These are phyloP conservation scores for Solanum chilense DNA, from an alignment of 257 asterid species.

Conservation along the genomic window DNA sequence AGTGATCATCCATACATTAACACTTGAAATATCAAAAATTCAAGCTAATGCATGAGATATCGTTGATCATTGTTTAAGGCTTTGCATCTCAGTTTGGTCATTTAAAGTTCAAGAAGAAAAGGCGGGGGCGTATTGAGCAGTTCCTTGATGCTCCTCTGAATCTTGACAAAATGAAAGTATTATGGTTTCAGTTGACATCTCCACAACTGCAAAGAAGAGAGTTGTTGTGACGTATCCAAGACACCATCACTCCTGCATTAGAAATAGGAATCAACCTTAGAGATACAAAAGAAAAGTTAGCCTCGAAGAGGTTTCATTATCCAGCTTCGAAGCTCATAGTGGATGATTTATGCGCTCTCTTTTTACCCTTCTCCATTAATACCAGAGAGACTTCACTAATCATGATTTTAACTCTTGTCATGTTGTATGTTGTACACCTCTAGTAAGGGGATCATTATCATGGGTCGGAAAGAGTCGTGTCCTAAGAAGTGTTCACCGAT, in stretches of 20 bases:
- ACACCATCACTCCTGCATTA: slow-evolving; percentile 76
- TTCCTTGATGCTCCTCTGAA: slow-evolving; percentile 95
- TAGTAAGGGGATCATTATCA: background rate
- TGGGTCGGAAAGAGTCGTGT: background rate
- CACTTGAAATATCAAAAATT: background rate
- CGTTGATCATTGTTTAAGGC: slow-evolving; percentile 62
- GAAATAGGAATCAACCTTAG: background rate
- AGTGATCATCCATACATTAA: background rate
- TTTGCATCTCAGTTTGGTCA: slow-evolving; percentile 75
- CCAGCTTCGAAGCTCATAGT: no score
- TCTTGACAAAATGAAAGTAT: slow-evolving; percentile 66
- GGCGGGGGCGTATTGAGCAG: slow-evolving; percentile 95
- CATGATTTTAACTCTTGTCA: background rate
- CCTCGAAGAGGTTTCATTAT: background rate
- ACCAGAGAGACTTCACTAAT: background rate
- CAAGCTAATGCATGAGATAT: background rate
- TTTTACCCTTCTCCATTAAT: background rate
- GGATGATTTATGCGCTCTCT: no score
- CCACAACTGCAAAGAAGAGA: slow-evolving; percentile 95
- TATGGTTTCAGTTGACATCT: slow-evolving; percentile 90
- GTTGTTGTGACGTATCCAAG: slow-evolving; percentile 78
- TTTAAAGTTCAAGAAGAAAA: slow-evolving; percentile 66
- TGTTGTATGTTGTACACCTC: background rate
- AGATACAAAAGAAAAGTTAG: background rate
- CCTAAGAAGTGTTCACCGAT: background rate